A percentile compares a stretch with the other conserved stretches of the same genome.
These are phyloP conservation scores for Podaxis pistillaris DNA, from an alignment of 768 basidiomycete genomes.

Conservation along the genomic window DNA sequence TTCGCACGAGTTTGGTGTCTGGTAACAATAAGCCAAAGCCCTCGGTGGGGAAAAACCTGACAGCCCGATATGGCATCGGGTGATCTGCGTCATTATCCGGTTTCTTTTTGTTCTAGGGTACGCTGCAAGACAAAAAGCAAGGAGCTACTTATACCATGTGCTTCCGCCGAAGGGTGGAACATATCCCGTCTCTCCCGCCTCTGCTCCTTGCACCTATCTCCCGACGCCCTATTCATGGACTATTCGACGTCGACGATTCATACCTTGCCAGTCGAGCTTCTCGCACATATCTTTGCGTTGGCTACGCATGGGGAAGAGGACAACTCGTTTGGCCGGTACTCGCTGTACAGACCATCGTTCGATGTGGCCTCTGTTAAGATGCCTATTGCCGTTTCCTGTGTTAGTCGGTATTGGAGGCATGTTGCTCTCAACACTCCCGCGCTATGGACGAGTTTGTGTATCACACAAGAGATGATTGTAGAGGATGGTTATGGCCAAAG, in stretches of 20 bases:
- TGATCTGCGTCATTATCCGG: conserved; percentile 24
- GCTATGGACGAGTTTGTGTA: conserved; percentile 55
- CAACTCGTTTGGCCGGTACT: conserved; percentile 11
- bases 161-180: conserved; percentile 14
- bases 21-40: conserved; percentile 30
- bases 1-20: conserved; percentile 8
- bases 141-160: conserved; percentile 27
- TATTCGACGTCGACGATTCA: conserved; percentile 31
- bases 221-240: conserved; percentile 10
- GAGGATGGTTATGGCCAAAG: conserved; percentile 8
- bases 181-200: conserved; percentile 17
- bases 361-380: conserved; percentile 39
- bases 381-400: conserved; percentile 46
- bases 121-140: conserved; percentile 32
- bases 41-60: conserved; percentile 5
- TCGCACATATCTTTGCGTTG: conserved; percentile 54
- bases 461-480: conserved; percentile 39
- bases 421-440: conserved; percentile 47
- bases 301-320: conserved; percentile 33
- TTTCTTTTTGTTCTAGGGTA: conserved; percentile 35
- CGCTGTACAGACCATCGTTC: conserved; percentile 27
- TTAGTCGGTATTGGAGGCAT: conserved; percentile 51
- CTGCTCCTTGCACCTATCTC: conserved; percentile 13
- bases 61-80: conserved; percentile 30
- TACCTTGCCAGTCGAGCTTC: conserved; percentile 53